Evolutionary conservation across 768 basidiomycete species (phyloP).

Genomic region (Psilocybe cubensis): DNA sequence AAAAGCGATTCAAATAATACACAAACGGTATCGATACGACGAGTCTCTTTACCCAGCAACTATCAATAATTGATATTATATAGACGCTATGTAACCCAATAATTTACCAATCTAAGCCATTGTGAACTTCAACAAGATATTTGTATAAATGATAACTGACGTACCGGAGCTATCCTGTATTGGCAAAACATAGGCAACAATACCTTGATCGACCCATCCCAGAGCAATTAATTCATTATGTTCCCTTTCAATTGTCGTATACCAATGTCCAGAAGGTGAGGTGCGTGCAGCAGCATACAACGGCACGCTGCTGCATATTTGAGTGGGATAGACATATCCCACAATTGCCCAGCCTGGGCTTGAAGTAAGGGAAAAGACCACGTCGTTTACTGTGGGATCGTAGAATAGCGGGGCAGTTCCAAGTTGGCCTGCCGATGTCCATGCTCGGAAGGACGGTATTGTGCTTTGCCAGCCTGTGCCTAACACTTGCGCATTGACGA

Average conservation of each 20-base stretch:
- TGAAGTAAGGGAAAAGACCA: neutral
- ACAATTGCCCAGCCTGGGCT: neutral
- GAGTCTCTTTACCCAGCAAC: no score
- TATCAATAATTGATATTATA: no score
- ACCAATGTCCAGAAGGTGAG: neutral
- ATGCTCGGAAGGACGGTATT: neutral
- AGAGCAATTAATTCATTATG: neutral
- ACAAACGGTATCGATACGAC: no score
- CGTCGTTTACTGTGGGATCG: neutral
- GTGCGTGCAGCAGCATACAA: neutral
- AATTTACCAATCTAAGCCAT: no score
- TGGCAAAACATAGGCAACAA: constrained; percentile 2
- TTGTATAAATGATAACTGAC: neutral
- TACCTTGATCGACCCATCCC: constrained; percentile 2
- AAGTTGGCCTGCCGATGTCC: neutral
- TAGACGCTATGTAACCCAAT: no score
- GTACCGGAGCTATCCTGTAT: neutral
- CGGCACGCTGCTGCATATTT: constrained; percentile 6
- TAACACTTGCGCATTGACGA: neutral
- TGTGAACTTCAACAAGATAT: neutral
- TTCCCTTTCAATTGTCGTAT: neutral
- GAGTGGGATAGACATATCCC: constrained; percentile 3
- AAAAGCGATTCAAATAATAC: no score
- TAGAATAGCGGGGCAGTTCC: neutral
- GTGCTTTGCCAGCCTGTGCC: neutral